These are phyloP conservation scores for Metschnikowia peoriensis DNA, from an alignment of 805 yeast species.

Conservation along the genomic window DNA sequence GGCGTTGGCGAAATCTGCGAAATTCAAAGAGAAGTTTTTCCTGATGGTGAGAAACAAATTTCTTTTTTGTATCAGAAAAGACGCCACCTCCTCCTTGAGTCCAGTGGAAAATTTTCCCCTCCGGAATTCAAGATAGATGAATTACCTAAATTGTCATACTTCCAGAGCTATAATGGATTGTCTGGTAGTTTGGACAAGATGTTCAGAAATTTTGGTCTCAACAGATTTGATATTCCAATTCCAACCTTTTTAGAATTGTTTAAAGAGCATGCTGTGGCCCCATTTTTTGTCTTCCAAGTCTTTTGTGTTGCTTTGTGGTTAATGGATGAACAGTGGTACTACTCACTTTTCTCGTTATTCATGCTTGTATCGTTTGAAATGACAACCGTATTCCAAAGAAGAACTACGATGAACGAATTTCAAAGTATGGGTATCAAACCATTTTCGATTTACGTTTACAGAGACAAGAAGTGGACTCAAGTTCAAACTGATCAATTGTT, in stretches of 20 bases:
- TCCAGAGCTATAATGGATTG: slow-evolving; percentile 58
- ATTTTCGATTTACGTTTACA: slow-evolving; percentile 67
- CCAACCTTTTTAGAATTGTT: slow-evolving; percentile 89
- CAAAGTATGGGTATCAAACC: slow-evolving; percentile 98
- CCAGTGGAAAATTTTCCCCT: slow-evolving; percentile 61
- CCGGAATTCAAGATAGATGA: slow-evolving; percentile 75
- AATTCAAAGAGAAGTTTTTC: slow-evolving; percentile 53
- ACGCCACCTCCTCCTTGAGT: slow-evolving; percentile 69
- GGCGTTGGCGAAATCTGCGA: slow-evolving; percentile 81
- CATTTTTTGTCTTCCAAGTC: slow-evolving; percentile 93
- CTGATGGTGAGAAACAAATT: slow-evolving; percentile 58
- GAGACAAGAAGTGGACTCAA: slow-evolving; percentile 69
- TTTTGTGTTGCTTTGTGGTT: slow-evolving; percentile 95
- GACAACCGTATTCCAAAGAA: slow-evolving; percentile 93
- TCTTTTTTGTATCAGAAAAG: slow-evolving; percentile 90
- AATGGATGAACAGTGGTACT: slow-evolving; percentile 96
- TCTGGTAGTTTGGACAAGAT: slow-evolving; percentile 49
- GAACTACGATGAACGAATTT: slow-evolving; percentile 91
- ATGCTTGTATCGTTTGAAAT: slow-evolving; percentile 92
- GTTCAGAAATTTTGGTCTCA: slow-evolving; percentile 70
- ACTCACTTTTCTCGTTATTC: slow-evolving; percentile 83
- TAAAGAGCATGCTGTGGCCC: slow-evolving; percentile 97
- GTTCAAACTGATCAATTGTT: slow-evolving; percentile 71
- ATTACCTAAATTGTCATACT: slow-evolving; percentile 52
- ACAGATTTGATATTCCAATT: slow-evolving; percentile 90